These are phyloP conservation scores for Fusarium sp. DNA, from an alignment of 2,329 filamentous ascomycete genomes.

Conservation along the genomic window DNA sequence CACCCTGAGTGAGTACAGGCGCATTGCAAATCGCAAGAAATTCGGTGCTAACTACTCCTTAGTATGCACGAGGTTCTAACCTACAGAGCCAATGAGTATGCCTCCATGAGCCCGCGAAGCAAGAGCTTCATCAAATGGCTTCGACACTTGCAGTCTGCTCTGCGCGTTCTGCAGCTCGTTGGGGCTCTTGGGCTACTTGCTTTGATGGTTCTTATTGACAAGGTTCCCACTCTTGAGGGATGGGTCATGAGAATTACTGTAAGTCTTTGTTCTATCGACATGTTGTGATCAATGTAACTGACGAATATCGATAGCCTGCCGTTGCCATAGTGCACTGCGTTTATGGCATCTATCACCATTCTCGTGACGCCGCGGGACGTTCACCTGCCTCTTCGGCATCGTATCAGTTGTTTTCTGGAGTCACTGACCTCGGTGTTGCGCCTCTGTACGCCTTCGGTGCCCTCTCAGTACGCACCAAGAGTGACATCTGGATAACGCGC, in stretches of 20 bases:
- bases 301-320: constrained; percentile 71
- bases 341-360: constrained; percentile 86
- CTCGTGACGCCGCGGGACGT: constrained; percentile 75
- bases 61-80: constrained; percentile 74
- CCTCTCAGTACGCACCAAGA: constrained; percentile 60
- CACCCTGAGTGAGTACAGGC: constrained; percentile 80
- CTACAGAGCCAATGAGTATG: constrained; percentile 71
- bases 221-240: constrained; percentile 71
- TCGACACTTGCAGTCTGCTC: constrained; percentile 75
- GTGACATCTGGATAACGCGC: constrained; percentile 74
- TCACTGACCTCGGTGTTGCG: constrained; percentile 73
- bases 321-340: constrained; percentile 77
- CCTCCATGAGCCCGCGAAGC: constrained; percentile 75
- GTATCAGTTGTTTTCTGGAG: constrained; percentile 86
- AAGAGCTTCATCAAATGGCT: constrained; percentile 79
- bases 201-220: constrained; percentile 81
- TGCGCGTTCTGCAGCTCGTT: constrained; percentile 76
- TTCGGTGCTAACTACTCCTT: constrained; percentile 1
- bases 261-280: constrained; percentile 53
- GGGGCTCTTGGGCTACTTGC: constrained; percentile 79
- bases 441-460: constrained; percentile 70
- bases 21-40: not conserved
- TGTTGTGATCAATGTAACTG: constrained; percentile 13
- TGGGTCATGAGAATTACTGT: constrained; percentile 86
- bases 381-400: constrained; percentile 85